Base-by-base conservation (phyloP, 1,139 yeast genomes). In the Diutina rugosa region DNA sequence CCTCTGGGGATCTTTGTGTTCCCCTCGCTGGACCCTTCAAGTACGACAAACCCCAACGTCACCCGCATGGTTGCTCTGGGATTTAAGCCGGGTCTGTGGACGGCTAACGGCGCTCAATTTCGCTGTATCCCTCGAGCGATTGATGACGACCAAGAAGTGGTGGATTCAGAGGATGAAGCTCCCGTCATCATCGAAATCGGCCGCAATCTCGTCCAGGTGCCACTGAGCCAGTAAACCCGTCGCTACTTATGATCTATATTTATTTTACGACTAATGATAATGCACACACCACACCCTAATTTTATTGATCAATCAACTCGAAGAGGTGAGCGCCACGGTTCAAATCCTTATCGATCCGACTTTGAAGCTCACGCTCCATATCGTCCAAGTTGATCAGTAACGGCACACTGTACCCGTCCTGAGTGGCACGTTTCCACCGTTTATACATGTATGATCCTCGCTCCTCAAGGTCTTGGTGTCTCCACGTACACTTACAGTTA, bases 401-500 rank as follows among this genome's bases (percentile, higher is more conserved):
- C 5, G 29, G 35, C 6, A 47, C 38, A 2, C 51, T 16, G 21
- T 26, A 47, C 18, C 51, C 51, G 8, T n/a, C 6, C 4, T 14
- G 5, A 12, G 51, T 29, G 38, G 21, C 30, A 1, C 5, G 12
- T 16, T 14, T 28, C 51, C 51, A 47, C 9, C 38, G 35, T 10
- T 26, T 30, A 14, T 47, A 47, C 38, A 47, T 14, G 21, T 30
- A n/a, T 38, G 29, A 14, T 47, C 30, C 51, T 38, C 30, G 29
- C 2, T 47, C 51, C n/a, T 47, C 51, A 4, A 47, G 30, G 12
- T 47, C 51, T 14, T 47, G 18, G 12, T 28, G 32, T 6, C 21
- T n/a, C 21, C 30, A 14, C 5, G 95, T 96, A 69, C 97, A 90
- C 60, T 80, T 76, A 68, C 97, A 90, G 55, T 96, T 74, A 67